Conservation (phyloP, 345 rosid genomes). For the Sisymbrium altissimum region DNA sequence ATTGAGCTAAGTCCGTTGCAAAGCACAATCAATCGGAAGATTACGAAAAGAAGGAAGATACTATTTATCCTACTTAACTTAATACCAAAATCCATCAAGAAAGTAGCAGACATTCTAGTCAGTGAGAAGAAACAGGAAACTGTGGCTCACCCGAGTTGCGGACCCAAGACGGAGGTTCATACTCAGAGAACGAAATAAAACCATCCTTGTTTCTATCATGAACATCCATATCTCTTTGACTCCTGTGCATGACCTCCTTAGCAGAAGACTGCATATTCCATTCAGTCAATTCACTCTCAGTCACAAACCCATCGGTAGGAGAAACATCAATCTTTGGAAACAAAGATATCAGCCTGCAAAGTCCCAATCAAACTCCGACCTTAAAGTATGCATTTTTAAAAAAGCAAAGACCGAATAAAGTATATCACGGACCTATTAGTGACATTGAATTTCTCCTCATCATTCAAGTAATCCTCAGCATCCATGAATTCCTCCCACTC, state of each 20-base stretch:
- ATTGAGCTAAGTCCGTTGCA: neutral
- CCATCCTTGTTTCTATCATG: conserved; percentile 93
- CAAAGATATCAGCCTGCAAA: conserved; percentile 58
- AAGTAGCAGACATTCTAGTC: neutral
- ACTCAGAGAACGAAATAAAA: conserved; percentile 67
- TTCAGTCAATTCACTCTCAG: conserved; percentile 72
- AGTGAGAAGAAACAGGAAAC: neutral
- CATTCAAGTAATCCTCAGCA: conserved; percentile 90
- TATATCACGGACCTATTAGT: conserved; percentile 53
- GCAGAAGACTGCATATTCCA: conserved; percentile 77
- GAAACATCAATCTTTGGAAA: conserved; percentile 90
- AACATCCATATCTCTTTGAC: conserved; percentile 81
- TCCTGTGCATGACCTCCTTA: conserved; percentile 73
- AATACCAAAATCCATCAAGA: neutral
- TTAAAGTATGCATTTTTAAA: neutral
- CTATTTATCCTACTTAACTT: neutral
- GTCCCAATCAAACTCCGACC: neutral
- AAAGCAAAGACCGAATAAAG: neutral
- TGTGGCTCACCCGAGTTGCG: conserved; percentile 51
- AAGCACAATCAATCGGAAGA: neutral
- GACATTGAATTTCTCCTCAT: conserved; percentile 80
- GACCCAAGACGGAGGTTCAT: conserved; percentile 91
- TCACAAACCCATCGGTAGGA: conserved; percentile 73
- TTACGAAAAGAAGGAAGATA: neutral
- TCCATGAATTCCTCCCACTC: conserved; percentile 95